phyloP scores from a whole-genome alignment of 2,329 filamentous ascomycete genomes.

The Tolypocladium amazonense region DNA sequence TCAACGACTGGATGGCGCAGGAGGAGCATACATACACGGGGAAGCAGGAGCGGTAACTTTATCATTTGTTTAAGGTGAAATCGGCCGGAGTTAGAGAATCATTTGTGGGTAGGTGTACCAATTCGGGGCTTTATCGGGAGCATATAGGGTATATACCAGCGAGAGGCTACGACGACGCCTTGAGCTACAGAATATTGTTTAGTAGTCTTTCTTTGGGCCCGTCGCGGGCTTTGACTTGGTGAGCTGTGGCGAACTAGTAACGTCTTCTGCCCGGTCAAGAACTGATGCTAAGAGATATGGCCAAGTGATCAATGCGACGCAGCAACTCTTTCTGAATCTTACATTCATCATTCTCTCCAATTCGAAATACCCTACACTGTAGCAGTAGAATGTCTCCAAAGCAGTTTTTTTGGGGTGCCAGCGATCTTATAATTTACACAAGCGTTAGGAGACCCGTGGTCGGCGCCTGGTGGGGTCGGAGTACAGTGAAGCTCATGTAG shows the following conservation, averaged over 20 bases:
- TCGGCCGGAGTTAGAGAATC: not conserved
- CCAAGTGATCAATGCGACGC: not conserved
- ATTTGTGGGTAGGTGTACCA: not conserved
- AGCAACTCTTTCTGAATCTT: not conserved
- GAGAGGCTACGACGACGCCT: not conserved
- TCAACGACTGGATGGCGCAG: constrained; percentile 19
- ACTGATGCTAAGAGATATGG: not conserved
- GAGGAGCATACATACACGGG: not conserved
- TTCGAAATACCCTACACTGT: not conserved
- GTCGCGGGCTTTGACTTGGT: not conserved
- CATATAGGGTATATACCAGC: not conserved
- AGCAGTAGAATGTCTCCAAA: too few species aligned
- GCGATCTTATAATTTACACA: not conserved
- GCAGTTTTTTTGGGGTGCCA: not conserved
- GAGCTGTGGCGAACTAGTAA: too few species aligned
- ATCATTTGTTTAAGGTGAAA: not conserved
- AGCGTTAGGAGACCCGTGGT: not conserved
- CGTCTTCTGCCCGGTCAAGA: too few species aligned
- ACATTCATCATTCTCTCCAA: not conserved
- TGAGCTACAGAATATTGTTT: not conserved
- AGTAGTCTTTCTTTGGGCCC: not conserved
- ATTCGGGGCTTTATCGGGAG: not conserved
- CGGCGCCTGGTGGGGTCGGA: not conserved
- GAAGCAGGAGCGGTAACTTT: not conserved
- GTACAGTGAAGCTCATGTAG: not conserved